Base-by-base conservation (phyloP, 306 rosid species). In the Macrotyloma uniflorum region DNA sequence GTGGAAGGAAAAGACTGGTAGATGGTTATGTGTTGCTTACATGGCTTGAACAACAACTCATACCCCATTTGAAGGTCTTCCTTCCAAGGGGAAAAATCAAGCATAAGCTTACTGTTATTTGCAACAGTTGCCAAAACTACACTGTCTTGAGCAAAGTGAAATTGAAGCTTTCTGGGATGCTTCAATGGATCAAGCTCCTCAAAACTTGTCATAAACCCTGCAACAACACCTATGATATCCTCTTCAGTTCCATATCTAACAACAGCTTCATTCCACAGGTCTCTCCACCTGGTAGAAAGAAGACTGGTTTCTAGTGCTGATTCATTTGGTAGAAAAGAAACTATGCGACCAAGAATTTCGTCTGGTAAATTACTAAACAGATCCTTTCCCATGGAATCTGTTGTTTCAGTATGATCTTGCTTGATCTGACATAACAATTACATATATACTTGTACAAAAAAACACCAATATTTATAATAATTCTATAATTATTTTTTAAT, bases 261-360 rank as follows among this genome's bases (percentile, higher is more conserved):
- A 4, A 82, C 28, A 67, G 80, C 26, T 69, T 73, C 62, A 79
- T 89, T 89, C 98, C 96, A 90, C 1, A 93, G 75, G 30, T 77
- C 65, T 67, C 88, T 87, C 98, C 98, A 93, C 47, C 88, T 84
- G 1, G 71, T 83, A 0, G 97, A 94, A 65, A 94, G 79, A 1
- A 89, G 85, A 51, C 77, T 81, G 26, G 97, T 94, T 76, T 87
- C 82, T 4, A 91, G 78, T 70, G 94, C 82, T 23, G 88, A 83
- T 70, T 91, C 97, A 42, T 81, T 72, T 46, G 96, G 91, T 36
- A 94, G 87, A 81, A 87, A 88, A 22, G 97, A 83, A 74, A 92
- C 68, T 53, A 91, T 78, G 53, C 57, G 85, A 63, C 90, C 13
- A 64, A 94, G 82, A 55, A 91, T 81, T 45, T 91, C 84, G 7